Conservation (phyloP, 768 basidiomycete genomes). For the Suillus hirtellus region DNA sequence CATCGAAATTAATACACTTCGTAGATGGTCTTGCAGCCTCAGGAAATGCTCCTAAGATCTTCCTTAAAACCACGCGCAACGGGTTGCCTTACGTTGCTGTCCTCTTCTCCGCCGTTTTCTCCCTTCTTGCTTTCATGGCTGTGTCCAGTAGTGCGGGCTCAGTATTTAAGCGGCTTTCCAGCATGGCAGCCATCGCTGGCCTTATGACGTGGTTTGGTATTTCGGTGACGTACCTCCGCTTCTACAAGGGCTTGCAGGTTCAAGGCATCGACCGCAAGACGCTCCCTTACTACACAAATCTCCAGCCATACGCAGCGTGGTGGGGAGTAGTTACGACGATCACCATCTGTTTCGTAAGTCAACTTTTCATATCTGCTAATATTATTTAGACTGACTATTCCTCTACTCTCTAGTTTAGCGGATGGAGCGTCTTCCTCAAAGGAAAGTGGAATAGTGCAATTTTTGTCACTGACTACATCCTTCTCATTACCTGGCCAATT, state of each 20-base stretch:
- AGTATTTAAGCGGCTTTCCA: slow-evolving; percentile 81
- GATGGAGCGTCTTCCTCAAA: slow-evolving; percentile 53
- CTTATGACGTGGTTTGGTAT: slow-evolving; percentile 85
- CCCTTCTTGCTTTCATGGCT: slow-evolving; percentile 78
- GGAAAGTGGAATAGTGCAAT: slow-evolving; percentile 53
- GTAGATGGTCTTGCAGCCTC: slow-evolving; percentile 79
- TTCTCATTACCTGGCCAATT: slow-evolving; percentile 67
- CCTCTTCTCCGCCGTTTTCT: slow-evolving; percentile 63
- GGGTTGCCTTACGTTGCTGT: slow-evolving; percentile 82
- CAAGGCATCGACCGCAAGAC: slow-evolving; percentile 74
- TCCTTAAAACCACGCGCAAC: slow-evolving; percentile 61
- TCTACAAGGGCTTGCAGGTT: slow-evolving; percentile 76
- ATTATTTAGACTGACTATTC: slow-evolving; percentile 36
- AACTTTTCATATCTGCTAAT: not conserved
- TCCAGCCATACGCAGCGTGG: slow-evolving; percentile 81
- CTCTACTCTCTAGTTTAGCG: slow-evolving; percentile 45
- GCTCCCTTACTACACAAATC: slow-evolving; percentile 65
- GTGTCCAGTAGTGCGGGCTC: slow-evolving; percentile 60
- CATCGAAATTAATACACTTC: slow-evolving; percentile 8
- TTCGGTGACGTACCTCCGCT: slow-evolving; percentile 74
- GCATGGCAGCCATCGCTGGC: slow-evolving; percentile 67
- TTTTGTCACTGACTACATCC: slow-evolving; percentile 85
- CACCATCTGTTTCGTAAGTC: slow-evolving; percentile 62
- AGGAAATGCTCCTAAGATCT: slow-evolving; percentile 83
- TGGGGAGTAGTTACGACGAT: slow-evolving; percentile 37